Conservation (phyloP, 1,139 yeast genomes). For the Debaryomyces subglobosus region DNA sequence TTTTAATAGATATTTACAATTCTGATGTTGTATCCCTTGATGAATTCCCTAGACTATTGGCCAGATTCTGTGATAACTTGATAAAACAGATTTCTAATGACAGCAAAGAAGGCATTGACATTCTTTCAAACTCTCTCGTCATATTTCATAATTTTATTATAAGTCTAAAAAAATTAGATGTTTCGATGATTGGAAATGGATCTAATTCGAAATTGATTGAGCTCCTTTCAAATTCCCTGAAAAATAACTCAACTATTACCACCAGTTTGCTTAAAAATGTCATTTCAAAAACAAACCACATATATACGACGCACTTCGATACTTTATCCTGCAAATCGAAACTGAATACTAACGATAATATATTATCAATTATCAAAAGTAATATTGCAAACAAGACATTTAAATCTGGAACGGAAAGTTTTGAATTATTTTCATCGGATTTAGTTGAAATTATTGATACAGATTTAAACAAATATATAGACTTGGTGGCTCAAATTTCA, state of each 20-base stretch:
- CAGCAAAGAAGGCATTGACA: not conserved
- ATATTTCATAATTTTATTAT: constrained; percentile 27
- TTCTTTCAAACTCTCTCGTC: constrained; percentile 16
- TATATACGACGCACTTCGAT: constrained; percentile 13
- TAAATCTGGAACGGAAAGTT: not conserved
- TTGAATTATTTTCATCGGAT: constrained; percentile 23
- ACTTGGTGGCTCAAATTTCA: constrained; percentile 13
- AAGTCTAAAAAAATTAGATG: constrained; percentile 25
- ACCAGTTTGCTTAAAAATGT: constrained; percentile 1
- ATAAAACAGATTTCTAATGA: constrained; percentile 6
- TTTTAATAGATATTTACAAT: constrained; percentile 8
- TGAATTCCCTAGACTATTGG: constrained; percentile 12
- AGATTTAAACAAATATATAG: constrained; percentile 29
- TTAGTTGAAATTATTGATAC: constrained; percentile 29
- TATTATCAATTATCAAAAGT: constrained; percentile 7
- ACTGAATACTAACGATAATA: not conserved
- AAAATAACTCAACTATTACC: not conserved
- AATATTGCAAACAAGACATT: not conserved
- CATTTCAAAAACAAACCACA: constrained; percentile 2
- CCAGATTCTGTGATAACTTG: constrained; percentile 12
- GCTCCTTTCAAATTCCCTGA: not conserved
- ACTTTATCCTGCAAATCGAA: not conserved
- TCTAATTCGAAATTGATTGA: constrained; percentile 5
- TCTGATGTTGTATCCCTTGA: constrained; percentile 10
- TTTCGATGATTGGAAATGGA: constrained; percentile 9